Evolutionary conservation across 164 flowering plant species (phyloP).

Genomic region (Stephania japonica): DNA sequence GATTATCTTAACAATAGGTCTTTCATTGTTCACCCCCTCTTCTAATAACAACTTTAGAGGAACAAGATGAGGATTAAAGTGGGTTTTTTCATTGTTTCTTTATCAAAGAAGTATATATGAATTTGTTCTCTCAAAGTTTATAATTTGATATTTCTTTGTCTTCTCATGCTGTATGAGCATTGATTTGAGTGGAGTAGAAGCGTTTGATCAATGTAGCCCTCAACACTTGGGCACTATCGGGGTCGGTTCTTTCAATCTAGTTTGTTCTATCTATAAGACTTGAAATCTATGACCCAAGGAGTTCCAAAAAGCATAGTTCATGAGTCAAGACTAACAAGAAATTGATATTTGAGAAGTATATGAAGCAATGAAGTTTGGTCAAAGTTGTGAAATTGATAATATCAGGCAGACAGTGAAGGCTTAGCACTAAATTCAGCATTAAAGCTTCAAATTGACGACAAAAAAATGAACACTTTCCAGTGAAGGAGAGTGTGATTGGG

Average conservation of each 20-base stretch:
- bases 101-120: not conserved
- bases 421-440: not conserved
- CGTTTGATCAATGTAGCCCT: no score
- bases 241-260: no score
- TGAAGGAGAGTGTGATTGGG: no score
- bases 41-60: not conserved
- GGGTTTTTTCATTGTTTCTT: not conserved
- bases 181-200: no score
- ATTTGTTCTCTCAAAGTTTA: not conserved
- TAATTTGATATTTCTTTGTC: no score
- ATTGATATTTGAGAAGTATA: not conserved
- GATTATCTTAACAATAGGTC: not conserved
- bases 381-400: not conserved
- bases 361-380: not conserved
- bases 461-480: no score
- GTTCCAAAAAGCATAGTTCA: not conserved
- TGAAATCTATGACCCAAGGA: no score
- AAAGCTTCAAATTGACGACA: not conserved
- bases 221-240: no score
- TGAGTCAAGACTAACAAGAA: not conserved
- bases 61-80: not conserved
- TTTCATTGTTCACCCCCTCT: not conserved
- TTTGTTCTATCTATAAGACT: no score
- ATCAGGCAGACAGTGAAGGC: not conserved
- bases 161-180: no score